Conservation (phyloP, 495 filamentous ascomycete species). For the Penicillium bovifimosum region DNA sequence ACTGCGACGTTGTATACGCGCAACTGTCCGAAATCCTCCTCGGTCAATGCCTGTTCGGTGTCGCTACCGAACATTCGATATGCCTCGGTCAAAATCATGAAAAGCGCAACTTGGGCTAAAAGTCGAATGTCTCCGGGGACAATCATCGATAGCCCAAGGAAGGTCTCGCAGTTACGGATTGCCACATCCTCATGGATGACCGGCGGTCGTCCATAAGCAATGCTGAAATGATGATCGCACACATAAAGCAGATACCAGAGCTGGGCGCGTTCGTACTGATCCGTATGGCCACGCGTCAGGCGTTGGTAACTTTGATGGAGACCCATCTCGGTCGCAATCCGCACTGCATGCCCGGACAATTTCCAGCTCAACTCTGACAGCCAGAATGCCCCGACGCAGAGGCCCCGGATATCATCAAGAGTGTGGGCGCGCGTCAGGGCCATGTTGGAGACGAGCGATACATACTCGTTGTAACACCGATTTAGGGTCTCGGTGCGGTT, state of each 20-base stretch:
- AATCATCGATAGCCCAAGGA: constrained; percentile 42
- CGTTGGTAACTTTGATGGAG: constrained; percentile 48
- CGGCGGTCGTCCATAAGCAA: constrained; percentile 49
- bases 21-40: constrained; percentile 48
- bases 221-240: constrained; percentile 53
- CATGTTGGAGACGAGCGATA: constrained; percentile 46
- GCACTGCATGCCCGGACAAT: constrained; percentile 49
- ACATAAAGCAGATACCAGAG: constrained; percentile 51
- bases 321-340: constrained; percentile 49
- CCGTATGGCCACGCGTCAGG: constrained; percentile 37
- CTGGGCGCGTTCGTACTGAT: constrained; percentile 47
- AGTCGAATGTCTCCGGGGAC: constrained; percentile 50
- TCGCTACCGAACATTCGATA: constrained; percentile 54
- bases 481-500: constrained; percentile 47
- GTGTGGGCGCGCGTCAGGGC: constrained; percentile 47
- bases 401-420: constrained; percentile 47
- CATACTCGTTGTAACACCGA: constrained; percentile 48
- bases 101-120: constrained; percentile 51
- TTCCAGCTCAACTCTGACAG: constrained; percentile 50
- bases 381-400: constrained; percentile 52
- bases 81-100: constrained; percentile 53
- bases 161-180: constrained; percentile 48
- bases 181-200: constrained; percentile 50
- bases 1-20: constrained; percentile 49
- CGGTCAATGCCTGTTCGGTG: constrained; percentile 46